Evolutionary conservation across 116 monocot species (phyloP).

Genomic region (Iris pallida): DNA sequence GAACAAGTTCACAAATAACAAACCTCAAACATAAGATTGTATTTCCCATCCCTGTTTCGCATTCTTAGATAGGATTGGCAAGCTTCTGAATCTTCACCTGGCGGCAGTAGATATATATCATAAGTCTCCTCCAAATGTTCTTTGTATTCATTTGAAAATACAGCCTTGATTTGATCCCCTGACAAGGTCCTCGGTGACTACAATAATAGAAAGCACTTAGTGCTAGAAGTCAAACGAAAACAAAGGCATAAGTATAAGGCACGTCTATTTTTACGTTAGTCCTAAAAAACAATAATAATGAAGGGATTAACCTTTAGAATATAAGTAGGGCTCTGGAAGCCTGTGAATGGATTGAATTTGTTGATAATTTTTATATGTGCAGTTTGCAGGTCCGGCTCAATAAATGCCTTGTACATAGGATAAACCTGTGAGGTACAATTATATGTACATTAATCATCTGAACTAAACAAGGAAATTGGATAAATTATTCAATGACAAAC

Average conservation of each 20-base stretch:
- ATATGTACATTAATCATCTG: too few relatives aligned
- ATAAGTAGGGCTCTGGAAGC: slow-evolving; percentile 98
- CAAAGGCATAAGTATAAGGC: slow-evolving; percentile 14
- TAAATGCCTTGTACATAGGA: slow-evolving; percentile 86
- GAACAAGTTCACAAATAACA: slow-evolving; percentile 12
- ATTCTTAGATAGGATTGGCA: slow-evolving; percentile 99
- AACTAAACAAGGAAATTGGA: too few relatives aligned
- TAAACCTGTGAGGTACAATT: slow-evolving; percentile 64
- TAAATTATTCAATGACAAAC: too few relatives aligned
- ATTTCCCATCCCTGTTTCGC: slow-evolving; percentile 98
- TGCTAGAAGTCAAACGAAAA: slow-evolving; percentile 6
- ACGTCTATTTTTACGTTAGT: not conserved
- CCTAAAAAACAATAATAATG: not conserved
- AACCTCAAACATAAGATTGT: slow-evolving; percentile 99
- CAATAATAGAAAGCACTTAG: slow-evolving; percentile 37
- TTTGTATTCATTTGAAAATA: slow-evolving; percentile 52
- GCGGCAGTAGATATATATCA: slow-evolving; percentile 97
- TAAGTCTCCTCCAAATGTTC: slow-evolving; percentile 90
- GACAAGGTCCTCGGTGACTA: slow-evolving; percentile 64
- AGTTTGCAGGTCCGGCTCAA: slow-evolving; percentile 94
- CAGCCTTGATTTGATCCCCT: slow-evolving; percentile 73
- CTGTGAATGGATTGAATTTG: slow-evolving; percentile 99
- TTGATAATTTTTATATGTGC: slow-evolving; percentile 98
- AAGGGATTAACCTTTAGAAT: slow-evolving; percentile 83
- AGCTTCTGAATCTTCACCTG: slow-evolving; percentile 98